Evolutionary conservation across 768 basidiomycete genomes (phyloP), one percentile per base, ranked within the genome.

Genomic region (Hortiboletus flavorubellus): DNA sequence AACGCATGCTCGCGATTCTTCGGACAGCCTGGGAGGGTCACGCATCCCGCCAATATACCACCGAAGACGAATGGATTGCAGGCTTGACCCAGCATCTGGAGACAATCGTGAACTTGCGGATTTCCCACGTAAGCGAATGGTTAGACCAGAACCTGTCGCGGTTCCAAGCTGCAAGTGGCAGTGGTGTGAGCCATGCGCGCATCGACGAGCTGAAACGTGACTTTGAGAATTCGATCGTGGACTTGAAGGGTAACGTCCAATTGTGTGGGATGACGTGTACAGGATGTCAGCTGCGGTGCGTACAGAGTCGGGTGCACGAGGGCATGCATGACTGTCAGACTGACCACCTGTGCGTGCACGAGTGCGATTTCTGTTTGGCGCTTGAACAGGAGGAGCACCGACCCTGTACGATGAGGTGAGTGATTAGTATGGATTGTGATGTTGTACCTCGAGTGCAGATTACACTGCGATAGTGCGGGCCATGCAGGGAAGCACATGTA

Each of bases 401-500:
- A 48, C 23, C 59, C 2, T 85, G 84, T 64, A 75, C 77, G 15
- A 72, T 78, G 58, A 72, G 70, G 83, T 84, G 60, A 48, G 81
- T 72, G 8, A 23, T 11, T 21, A 21, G 23, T 16, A 14, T 30
- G 10, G 4, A 29, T 53, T 47, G 4, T 21, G 9, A n/a, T 31
- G 2, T 4, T 30, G 4, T 41, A 6, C 33, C 29, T 31, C 26
- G 4, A 3, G 15, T 49, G 14, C 46, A 50, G 14, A 53, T 16
- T 21, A 30, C 4, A n/a, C 42, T 10, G 4, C 3, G 0, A 26
- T 34, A 85, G 83, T n/a, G 83, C 82, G 31, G 85, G 84, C 0
- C 84, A 86, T 55, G 64, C 75, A 21, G 82, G 80, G 14, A 72
- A 69, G 10, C 84, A 85, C 58, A 74, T 82, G 84, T 84, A 64